Percentiles rank a stretch among this genome's conserved stretches.
phyloP scores from a whole-genome alignment of 768 basidiomycete genomes.

The Leccinum longicurvipes region DNA sequence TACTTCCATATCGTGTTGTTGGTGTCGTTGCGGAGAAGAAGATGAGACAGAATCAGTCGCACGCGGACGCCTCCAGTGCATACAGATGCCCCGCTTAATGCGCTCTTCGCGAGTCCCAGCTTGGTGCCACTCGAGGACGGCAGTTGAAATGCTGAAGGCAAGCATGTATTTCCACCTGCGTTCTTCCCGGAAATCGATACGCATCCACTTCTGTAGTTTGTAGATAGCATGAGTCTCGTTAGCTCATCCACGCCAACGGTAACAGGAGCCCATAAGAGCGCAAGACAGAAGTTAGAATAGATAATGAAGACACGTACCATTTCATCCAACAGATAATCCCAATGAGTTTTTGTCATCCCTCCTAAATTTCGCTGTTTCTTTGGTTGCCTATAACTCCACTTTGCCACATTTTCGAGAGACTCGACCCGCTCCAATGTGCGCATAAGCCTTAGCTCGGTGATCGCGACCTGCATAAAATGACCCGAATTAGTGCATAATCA shows the following conservation, averaged over 20 bases:
- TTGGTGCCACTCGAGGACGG: constrained; percentile 86
- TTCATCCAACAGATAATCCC: constrained; percentile 96
- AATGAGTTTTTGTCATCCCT: constrained; percentile 76
- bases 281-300: neutral
- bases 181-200: constrained; percentile 92
- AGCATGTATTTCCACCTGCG: constrained; percentile 85
- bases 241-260: neutral
- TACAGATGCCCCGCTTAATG: constrained; percentile 60
- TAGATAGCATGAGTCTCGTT: constrained; percentile 9
- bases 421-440: constrained; percentile 86
- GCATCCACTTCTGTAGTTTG: constrained; percentile 85
- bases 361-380: constrained; percentile 87
- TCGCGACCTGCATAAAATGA: constrained; percentile 55
- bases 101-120: constrained; percentile 65
- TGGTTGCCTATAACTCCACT: constrained; percentile 93
- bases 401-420: constrained; percentile 67
- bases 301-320: constrained; percentile 57
- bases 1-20: constrained; percentile 30
- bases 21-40: constrained; percentile 30
- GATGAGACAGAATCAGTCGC: constrained; percentile 21
- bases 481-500: neutral
- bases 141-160: constrained; percentile 77
- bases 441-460: constrained; percentile 72
- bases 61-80: constrained; percentile 57
- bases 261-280: neutral